Evolutionary conservation across 805 yeast genomes (phyloP).

Genomic region (Suhomyces tanzawaensis): DNA sequence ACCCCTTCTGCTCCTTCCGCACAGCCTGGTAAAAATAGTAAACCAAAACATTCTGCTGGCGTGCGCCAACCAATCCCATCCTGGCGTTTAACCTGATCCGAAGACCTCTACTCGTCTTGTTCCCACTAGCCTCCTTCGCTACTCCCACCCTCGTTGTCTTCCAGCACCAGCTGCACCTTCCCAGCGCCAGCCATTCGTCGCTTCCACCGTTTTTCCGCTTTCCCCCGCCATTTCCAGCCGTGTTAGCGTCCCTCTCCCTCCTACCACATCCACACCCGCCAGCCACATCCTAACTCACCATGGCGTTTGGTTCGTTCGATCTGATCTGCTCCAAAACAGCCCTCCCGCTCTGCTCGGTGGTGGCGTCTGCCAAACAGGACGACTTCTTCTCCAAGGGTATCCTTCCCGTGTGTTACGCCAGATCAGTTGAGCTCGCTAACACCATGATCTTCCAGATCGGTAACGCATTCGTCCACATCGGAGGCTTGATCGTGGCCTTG

Average conservation of each 20-base stretch:
- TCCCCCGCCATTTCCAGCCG: not conserved
- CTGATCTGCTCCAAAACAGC: conserved; percentile 64
- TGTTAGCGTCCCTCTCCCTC: not conserved
- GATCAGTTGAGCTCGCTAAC: conserved; percentile 85
- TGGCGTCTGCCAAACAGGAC: conserved; percentile 48
- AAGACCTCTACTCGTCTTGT: not conserved
- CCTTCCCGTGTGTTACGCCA: conserved; percentile 75
- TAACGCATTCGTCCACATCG: conserved; percentile 80
- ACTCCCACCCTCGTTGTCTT: not conserved
- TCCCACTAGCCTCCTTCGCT: not conserved
- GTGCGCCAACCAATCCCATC: not conserved
- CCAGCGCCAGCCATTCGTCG: not conserved
- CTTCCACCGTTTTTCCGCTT: not conserved
- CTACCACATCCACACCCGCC: not conserved
- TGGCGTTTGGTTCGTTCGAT: conserved; percentile 69
- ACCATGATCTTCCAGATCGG: conserved; percentile 89
- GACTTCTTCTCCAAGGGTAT: conserved; percentile 53
- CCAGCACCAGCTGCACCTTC: not conserved
- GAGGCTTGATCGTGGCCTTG: conserved; percentile 59
- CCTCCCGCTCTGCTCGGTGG: conserved; percentile 76
- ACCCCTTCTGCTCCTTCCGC: not conserved
- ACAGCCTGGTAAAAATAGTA: not conserved
- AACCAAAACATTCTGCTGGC: not conserved
- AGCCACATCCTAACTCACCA: conserved; percentile 17
- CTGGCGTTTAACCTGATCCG: not conserved